These are phyloP conservation scores for Talaromyces liani DNA, from an alignment of 495 filamentous ascomycete genomes.

Conservation along the genomic window DNA sequence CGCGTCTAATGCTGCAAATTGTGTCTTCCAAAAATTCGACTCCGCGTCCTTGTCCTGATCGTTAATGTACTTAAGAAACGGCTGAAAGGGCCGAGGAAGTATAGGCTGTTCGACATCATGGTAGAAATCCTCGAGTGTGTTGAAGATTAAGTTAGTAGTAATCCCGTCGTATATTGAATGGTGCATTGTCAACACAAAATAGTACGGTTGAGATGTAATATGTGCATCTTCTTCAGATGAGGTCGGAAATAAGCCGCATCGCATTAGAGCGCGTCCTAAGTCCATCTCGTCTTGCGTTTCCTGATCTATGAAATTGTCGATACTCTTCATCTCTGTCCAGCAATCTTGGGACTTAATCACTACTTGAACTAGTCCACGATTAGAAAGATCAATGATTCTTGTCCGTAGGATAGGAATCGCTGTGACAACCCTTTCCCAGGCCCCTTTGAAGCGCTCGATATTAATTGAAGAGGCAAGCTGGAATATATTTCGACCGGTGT, in stretches of 20 bases:
- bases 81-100: conserved; percentile 5
- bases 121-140: conserved; percentile 9
- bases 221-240: background rate
- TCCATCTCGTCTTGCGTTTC: background rate
- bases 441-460: background rate
- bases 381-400: background rate
- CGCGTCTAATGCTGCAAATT: conserved; percentile 24
- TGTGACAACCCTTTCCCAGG: background rate
- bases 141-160: conserved; percentile 10
- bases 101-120: background rate
- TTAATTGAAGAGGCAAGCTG: background rate
- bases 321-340: background rate
- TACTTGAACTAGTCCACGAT: background rate
- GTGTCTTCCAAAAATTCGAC: conserved; percentile 19
- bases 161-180: conserved; percentile 16
- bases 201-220: background rate
- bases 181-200: conserved; percentile 14
- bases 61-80: conserved; percentile 18
- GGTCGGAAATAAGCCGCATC: background rate
- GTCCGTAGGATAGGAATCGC: background rate
- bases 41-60: conserved; percentile 7
- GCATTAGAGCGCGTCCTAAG: background rate
- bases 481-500: background rate
- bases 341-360: background rate
- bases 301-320: background rate